These are phyloP conservation scores for Citropsis articulata DNA, from an alignment of 345 rosid genomes.

Conservation along the genomic window DNA sequence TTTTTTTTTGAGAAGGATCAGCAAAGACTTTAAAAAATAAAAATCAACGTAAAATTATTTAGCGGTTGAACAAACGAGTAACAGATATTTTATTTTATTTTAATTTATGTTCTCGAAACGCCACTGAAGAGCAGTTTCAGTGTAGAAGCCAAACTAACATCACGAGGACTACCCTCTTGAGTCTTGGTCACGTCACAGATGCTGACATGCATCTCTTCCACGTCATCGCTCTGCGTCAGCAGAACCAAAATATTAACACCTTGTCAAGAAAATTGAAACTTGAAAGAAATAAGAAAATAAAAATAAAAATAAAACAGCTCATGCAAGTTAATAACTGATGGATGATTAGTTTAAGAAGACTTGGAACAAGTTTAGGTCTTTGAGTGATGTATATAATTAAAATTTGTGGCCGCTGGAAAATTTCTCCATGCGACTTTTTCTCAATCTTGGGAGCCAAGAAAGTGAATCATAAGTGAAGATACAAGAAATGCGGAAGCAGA, in stretches of 20 bases:
- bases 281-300: not conserved
- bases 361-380: not conserved
- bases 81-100: not conserved
- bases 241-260: not conserved
- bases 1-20: no score
- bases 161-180: not conserved
- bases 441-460: constrained; percentile 19
- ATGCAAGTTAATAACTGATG: no score
- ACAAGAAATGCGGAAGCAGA: constrained; percentile 8
- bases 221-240: not conserved
- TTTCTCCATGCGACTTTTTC: not conserved
- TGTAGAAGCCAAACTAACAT: not conserved
- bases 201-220: constrained; percentile 4
- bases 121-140: not conserved
- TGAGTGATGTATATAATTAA: not conserved
- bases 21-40: not conserved
- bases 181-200: constrained; percentile 17
- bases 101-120: constrained; percentile 7
- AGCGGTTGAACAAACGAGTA: constrained; percentile 30
- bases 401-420: not conserved
- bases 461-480: not conserved
- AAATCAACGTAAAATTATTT: not conserved
- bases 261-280: not conserved
- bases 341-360: not conserved
- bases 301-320: not conserved